Base-by-base conservation (phyloP, 148 eudicot genomes). In the Fagopyrum tataricum region DNA sequence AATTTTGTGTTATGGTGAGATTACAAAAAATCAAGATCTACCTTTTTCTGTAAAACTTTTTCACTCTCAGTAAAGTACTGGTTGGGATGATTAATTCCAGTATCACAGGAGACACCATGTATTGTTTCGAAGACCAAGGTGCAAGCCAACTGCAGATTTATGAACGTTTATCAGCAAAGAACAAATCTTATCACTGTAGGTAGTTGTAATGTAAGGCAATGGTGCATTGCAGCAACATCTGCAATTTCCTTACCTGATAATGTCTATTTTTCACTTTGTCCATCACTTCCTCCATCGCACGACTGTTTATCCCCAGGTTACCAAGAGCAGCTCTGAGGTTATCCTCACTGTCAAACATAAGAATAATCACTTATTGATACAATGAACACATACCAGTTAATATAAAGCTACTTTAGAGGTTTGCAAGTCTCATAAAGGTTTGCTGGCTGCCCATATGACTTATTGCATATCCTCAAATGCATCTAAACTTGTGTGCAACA, bases 101-200 rank as follows among this genome's bases (percentile, higher is more conserved):
- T 74, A 84, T 94, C 97, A 82, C 90, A 91, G 51, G 96, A 76
- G 31, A 87, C 61, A 43, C 83, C 81, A 71, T 89, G 90, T 76
- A 94, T 81, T 77, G 93, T 92, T 87, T 94, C 97, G 80, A 91
- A 94, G 55, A 95, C 88, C 81, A 91, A 88, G 23, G 98, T 94
- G 82, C 98, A 94, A 14, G 98, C 95, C 81, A 94, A 81, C 93
- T 91, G 91, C 83, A 80, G 14, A 71, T 74, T 78, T 67, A 17
- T 44, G 48, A 39, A 12, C 51, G 40, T 72, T 48, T 59, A 49
- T 72, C 31, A 73, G 75, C 56, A 72, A 58, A 24, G 23, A 41
- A 39, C 43, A 62, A 31, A 62, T 24, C 4, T 13, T 62, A 12
- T 7, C 69, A 37, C 0, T 64, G 20, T 6, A 24, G 14, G 18